phyloP scores from a whole-genome alignment of 768 basidiomycete species.

The Dacryopinax primogenitus region DNA sequence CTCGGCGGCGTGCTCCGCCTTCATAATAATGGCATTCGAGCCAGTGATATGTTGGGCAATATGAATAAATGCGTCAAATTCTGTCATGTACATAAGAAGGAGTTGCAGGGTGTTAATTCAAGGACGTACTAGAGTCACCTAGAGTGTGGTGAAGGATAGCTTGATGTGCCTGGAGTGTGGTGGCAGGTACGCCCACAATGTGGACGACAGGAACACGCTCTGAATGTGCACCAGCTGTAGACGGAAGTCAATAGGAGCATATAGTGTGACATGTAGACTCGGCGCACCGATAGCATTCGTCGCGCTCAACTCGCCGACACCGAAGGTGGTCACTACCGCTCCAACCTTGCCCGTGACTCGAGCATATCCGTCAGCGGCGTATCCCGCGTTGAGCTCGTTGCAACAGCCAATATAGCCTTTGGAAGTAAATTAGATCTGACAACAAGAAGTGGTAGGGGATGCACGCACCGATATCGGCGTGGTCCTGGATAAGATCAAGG shows the following conservation, averaged over 20 bases:
- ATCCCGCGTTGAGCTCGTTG: constrained; percentile 75
- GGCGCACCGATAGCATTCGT: constrained; percentile 63
- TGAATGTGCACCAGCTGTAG: constrained; percentile 37
- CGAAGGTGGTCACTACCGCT: constrained; percentile 71
- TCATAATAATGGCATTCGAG: constrained; percentile 48
- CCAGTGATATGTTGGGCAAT: constrained; percentile 64
- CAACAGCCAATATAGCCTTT: constrained; percentile 22
- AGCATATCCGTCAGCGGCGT: constrained; percentile 89
- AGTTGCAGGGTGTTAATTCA: not conserved
- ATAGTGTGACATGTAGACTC: not conserved
- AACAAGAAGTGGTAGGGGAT: too few relatives aligned
- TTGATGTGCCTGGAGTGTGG: constrained; percentile 51
- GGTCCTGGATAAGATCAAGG: constrained; percentile 72
- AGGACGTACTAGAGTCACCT: constrained; percentile 49
- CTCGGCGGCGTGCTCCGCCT: constrained; percentile 41
- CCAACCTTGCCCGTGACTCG: constrained; percentile 51
- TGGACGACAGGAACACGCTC: constrained; percentile 87
- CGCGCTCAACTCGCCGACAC: constrained; percentile 86
- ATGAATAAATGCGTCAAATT: constrained; percentile 67
- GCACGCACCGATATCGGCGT: constrained; percentile 58
- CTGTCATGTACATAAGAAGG: constrained; percentile 20
- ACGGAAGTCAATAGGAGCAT: constrained; percentile 30
- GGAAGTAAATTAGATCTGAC: too few relatives aligned
- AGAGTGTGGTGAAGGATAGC: constrained; percentile 81
- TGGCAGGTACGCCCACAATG: constrained; percentile 72